Evolutionary conservation across 495 filamentous ascomycete genomes (phyloP).

Genomic region (Ascobolus immersus): DNA sequence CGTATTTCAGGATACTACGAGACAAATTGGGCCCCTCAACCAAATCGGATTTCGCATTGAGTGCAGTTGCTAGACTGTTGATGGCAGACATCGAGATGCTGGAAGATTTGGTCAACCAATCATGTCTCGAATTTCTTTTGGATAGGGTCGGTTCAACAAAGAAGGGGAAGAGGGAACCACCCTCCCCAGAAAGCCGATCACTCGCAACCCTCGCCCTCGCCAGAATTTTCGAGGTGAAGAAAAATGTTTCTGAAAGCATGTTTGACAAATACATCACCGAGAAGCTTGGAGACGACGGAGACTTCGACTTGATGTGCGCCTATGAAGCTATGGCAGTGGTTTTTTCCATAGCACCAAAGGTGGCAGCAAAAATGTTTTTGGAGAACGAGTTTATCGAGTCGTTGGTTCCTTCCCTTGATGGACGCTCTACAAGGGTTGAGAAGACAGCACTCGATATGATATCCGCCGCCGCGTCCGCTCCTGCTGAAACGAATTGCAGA

Average conservation of each 20-base stretch:
- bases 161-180: no score
- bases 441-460: conserved; percentile 53
- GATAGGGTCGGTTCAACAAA: no score
- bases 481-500: conserved; percentile 52
- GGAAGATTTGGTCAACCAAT: no score
- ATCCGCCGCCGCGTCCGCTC: conserved; percentile 32
- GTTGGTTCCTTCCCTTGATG: conserved; percentile 12
- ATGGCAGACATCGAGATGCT: no score
- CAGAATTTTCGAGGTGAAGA: conserved; percentile 36
- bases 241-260: conserved; percentile 28
- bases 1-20: no score
- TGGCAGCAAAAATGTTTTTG: conserved; percentile 50
- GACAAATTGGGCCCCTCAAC: no score
- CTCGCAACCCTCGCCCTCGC: conserved; percentile 42
- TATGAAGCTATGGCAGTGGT: conserved; percentile 71
- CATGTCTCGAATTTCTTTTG: no score
- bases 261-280: conserved; percentile 30
- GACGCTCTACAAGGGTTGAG: conserved; percentile 32
- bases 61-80: no score
- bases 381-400: conserved; percentile 48
- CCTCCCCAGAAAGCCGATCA: no score
- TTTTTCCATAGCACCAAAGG: conserved; percentile 55
- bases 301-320: conserved; percentile 40
- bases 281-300: conserved; percentile 25
- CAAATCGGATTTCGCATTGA: no score